Percentiles rank a stretch among this genome's conserved stretches.
These are phyloP conservation scores for Candida nitratophila DNA, from an alignment of 805 yeast species.

Conservation along the genomic window DNA sequence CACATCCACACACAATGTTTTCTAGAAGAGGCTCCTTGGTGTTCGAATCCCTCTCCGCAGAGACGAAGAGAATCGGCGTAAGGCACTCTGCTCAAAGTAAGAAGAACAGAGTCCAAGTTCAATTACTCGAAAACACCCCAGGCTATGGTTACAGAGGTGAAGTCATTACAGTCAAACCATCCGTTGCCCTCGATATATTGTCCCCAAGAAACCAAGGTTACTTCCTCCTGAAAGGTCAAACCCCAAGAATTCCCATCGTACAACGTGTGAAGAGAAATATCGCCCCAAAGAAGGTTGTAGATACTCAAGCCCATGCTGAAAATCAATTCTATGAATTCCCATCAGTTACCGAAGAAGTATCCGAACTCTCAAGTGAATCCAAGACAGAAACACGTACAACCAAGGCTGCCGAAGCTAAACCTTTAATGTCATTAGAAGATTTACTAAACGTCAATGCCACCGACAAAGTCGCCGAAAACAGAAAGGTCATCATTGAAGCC, in stretches of 20 bases:
- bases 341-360: too few relatives aligned
- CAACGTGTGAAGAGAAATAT: slow-evolving; percentile 4
- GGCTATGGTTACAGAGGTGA: slow-evolving; percentile 66
- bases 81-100: slow-evolving; percentile 41
- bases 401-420: slow-evolving; percentile 1
- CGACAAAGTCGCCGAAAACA: slow-evolving; percentile 13
- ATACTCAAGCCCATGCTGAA: too few relatives aligned
- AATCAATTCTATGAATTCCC: too few relatives aligned
- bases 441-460: slow-evolving; percentile 11
- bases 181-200: slow-evolving; percentile 73
- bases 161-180: slow-evolving; percentile 67
- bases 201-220: slow-evolving; percentile 71
- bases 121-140: slow-evolving; percentile 62
- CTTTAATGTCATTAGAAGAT: slow-evolving; percentile 20
- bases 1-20: slow-evolving; percentile 1
- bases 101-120: slow-evolving; percentile 60
- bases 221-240: slow-evolving; percentile 30
- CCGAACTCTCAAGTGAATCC: too few relatives aligned
- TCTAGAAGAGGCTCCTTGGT: background rate
- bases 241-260: slow-evolving; percentile 27
- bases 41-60: slow-evolving; percentile 6
- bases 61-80: slow-evolving; percentile 20
- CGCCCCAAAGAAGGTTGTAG: slow-evolving; percentile 3
- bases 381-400: too few relatives aligned
- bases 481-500: slow-evolving; percentile 8